Evolutionary conservation across 768 basidiomycete species (phyloP).

Genomic region (Hysterangium stoloniferum): DNA sequence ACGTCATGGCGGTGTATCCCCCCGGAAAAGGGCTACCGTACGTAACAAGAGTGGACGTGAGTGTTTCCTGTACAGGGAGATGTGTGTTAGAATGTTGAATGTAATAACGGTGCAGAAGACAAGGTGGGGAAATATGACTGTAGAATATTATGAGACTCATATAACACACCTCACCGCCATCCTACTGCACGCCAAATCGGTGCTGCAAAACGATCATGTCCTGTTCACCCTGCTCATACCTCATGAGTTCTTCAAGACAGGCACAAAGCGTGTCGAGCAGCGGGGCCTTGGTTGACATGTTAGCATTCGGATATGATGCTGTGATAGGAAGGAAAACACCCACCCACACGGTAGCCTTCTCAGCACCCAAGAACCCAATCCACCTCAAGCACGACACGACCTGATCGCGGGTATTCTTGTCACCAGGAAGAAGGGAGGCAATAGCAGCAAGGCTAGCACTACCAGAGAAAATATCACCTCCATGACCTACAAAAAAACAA

Average conservation of each 20-base stretch:
- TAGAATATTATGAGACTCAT: no score
- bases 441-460: background rate
- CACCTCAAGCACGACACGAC: constrained; percentile 86
- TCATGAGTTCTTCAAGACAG: constrained; percentile 84
- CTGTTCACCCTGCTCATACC: constrained; percentile 82
- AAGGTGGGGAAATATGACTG: background rate
- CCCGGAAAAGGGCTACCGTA: constrained; percentile 68
- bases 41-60: constrained; percentile 86
- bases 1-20: constrained; percentile 87
- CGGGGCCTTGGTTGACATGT: no score
- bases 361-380: constrained; percentile 76
- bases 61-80: constrained; percentile 50
- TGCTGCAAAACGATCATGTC: constrained; percentile 98
- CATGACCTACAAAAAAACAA: constrained; percentile 5
- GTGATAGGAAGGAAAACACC: no score
- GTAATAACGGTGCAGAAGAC: background rate
- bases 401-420: constrained; percentile 65
- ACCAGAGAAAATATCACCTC: no score
- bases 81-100: background rate
- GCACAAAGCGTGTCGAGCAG: constrained; percentile 92
- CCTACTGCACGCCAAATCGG: constrained; percentile 89
- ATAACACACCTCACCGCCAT: constrained; percentile 60
- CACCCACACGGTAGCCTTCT: constrained; percentile 51
- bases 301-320: no score
- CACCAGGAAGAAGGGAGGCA: constrained; percentile 40